Percentiles rank a stretch among this genome's conserved stretches.
Conservation (phyloP, 495 filamentous ascomycete genomes). For the Neurospora sp. region DNA sequence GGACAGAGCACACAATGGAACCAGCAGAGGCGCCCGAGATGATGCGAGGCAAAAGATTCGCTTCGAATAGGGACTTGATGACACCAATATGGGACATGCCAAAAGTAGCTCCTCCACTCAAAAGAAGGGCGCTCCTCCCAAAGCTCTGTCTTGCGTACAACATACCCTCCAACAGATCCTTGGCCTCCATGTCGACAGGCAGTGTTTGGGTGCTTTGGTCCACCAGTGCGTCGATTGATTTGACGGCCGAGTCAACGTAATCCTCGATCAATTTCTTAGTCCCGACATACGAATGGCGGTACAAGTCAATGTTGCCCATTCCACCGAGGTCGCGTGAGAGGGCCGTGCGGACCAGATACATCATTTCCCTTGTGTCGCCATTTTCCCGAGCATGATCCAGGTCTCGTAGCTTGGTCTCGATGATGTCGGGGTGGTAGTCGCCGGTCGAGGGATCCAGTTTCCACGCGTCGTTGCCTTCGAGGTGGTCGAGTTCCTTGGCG, state of each 20-base stretch:
- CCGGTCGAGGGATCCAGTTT: conserved; percentile 45
- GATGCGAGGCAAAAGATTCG: conserved; percentile 71
- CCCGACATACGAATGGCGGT: conserved; percentile 74
- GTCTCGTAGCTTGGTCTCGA: conserved; percentile 57
- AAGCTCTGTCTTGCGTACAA: conserved; percentile 75
- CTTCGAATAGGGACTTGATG: conserved; percentile 73
- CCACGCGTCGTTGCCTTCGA: conserved; percentile 78
- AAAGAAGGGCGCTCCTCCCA: conserved; percentile 73
- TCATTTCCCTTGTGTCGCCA: conserved; percentile 62
- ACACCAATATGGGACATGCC: conserved; percentile 96
- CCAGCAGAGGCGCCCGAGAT: conserved; percentile 91
- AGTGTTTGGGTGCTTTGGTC: conserved; percentile 46
- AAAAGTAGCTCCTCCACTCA: conserved; percentile 88
- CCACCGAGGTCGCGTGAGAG: conserved; percentile 72
- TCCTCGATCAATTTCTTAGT: conserved; percentile 80
- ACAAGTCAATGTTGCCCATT: conserved; percentile 76
- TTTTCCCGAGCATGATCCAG: conserved; percentile 65
- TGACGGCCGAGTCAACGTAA: conserved; percentile 70
- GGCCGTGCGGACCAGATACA: conserved; percentile 71
- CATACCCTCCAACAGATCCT: conserved; percentile 51
- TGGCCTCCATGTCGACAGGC: conserved; percentile 43
- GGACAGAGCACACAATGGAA: conserved; percentile 81
- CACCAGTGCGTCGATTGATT: conserved; percentile 60
- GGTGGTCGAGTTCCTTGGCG: conserved; percentile 66
- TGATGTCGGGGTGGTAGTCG: conserved; percentile 61